These are phyloP conservation scores for Sedum album DNA, from an alignment of 164 flowering plant species.

Conservation along the genomic window DNA sequence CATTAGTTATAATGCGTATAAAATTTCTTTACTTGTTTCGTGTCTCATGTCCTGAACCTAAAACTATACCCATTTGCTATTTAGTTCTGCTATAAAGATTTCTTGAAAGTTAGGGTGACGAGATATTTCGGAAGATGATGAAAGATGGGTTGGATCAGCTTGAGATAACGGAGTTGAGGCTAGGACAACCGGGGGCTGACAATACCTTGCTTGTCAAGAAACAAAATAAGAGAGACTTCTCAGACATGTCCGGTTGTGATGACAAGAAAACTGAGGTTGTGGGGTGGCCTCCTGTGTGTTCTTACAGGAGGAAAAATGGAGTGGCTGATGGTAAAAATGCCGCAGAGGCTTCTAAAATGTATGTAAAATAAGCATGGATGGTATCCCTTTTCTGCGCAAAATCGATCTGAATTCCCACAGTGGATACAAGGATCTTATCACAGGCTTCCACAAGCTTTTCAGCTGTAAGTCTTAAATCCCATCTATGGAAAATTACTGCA, in stretches of 20 bases:
- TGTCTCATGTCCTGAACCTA: not conserved
- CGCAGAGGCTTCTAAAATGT: not conserved
- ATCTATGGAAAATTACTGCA: not conserved
- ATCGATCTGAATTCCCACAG: not conserved
- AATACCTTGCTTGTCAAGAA: not conserved
- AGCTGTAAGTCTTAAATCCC: not conserved
- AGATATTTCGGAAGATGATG: not conserved
- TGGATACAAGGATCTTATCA: not conserved
- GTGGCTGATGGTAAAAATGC: not conserved
- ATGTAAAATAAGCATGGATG: slow-evolving; percentile 4
- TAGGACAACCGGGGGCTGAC: not conserved
- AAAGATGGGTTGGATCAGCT: slow-evolving; percentile 1
- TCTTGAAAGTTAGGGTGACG: not conserved
- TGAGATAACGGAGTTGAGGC: slow-evolving; percentile 3
- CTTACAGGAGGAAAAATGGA: not conserved
- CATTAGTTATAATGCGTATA: not conserved
- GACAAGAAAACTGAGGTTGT: not conserved
- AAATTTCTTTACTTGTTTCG: not conserved
- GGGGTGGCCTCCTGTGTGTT: slow-evolving; percentile 1
- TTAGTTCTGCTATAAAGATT: no score
- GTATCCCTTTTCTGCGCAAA: not conserved
- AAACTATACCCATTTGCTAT: not conserved
- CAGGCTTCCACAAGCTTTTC: slow-evolving; percentile 2
- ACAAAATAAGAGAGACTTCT: slow-evolving; percentile 1
- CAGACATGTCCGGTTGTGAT: not conserved